Base-by-base conservation (phyloP, 2,329 filamentous ascomycete species). In the Thelonectria rubi region DNA sequence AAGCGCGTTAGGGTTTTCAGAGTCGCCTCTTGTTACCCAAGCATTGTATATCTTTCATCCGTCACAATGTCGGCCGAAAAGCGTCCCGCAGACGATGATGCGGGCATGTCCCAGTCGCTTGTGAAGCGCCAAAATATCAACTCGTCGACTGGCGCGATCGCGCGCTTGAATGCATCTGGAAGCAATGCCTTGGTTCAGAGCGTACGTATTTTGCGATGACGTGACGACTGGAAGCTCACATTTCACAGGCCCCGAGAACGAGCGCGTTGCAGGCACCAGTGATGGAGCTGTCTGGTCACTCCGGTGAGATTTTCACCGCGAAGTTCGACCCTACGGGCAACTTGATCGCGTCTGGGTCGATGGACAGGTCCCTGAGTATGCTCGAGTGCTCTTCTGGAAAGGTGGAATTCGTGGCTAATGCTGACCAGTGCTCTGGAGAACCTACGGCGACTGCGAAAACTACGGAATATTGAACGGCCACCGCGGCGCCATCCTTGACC, bases 371-470 rank as follows among this genome's bases (percentile, higher is more conserved):
- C 60, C 95, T 99, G 70, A 83, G 92, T 96, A 81, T 60, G 90
- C 39, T 14, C 40, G 20, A 17, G 15, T 5, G 10, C 2, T 18
- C 2, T 12, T n/a, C 11, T 17, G 7, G 24, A 14, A 18, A 3
- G 5, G 30, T n/a, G 12, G 11, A 21, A 6, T 8, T 5, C 26
- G 18, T 42, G 21, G 50, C 71, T 73, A 49, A 74, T 48, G 21
- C 0, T 39, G 8, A 10, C 5, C 62, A 96, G 92, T 98, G 79
- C 85, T 99, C 30, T 99, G 95, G 95, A 88, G 91, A 72, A 96
- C 94, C 2, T 93, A 94, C 64, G 94, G 93, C 72, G 86, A 93
- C 70, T 97, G 94, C 80, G 92, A 97, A 73, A 99, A 99, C 79
- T 97, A 97, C 73, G 94, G 94, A 62, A 81, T 92, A 26, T 82